A percentile compares a stretch with the other conserved stretches of the same genome.
Conservation (phyloP, 768 basidiomycete species). For the Suillus tomentosus region DNA sequence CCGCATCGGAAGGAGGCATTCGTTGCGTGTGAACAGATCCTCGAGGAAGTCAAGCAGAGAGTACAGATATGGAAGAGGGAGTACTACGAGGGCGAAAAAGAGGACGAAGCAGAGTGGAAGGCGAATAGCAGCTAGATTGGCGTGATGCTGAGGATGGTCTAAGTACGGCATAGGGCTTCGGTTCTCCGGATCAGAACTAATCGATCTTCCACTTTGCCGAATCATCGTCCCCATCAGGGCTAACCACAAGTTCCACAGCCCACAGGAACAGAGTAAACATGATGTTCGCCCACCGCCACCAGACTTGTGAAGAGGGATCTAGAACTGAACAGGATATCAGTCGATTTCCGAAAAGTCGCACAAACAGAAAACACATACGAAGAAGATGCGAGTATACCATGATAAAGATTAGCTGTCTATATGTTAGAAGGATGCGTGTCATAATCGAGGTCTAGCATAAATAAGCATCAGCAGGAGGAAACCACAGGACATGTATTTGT, state of each 20-base stretch:
- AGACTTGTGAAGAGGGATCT: conserved; percentile 88
- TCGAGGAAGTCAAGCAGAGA: conserved; percentile 84
- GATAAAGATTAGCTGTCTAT: conserved; percentile 82
- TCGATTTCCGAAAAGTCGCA: background rate
- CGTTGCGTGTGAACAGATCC: conserved; percentile 72
- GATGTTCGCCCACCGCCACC: conserved; percentile 93
- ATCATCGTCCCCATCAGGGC: conserved; percentile 69
- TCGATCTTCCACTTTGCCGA: conserved; percentile 82
- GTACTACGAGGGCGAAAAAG: conserved; percentile 72
- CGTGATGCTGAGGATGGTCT: background rate
- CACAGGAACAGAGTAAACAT: conserved; percentile 84
- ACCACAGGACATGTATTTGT: conserved; percentile 17
- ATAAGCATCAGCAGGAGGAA: conserved; percentile 2
- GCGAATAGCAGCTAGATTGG: conserved; percentile 42
- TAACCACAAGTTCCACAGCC: conserved; percentile 80
- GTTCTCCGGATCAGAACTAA: conserved; percentile 19
- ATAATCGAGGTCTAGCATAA: conserved; percentile 67
- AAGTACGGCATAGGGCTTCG: conserved; percentile 4
- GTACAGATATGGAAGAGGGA: conserved; percentile 94
- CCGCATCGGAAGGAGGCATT: conserved; percentile 86
- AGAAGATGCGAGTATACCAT: conserved; percentile 87
- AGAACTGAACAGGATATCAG: conserved; percentile 54
- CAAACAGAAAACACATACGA: conserved; percentile 47
- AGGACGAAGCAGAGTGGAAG: conserved; percentile 71
- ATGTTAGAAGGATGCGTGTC: conserved; percentile 74